Percentiles rank a stretch among this genome's conserved stretches.
These are phyloP conservation scores for Annulohypoxylon truncatum DNA, from an alignment of 2,329 filamentous ascomycete species.

Conservation along the genomic window DNA sequence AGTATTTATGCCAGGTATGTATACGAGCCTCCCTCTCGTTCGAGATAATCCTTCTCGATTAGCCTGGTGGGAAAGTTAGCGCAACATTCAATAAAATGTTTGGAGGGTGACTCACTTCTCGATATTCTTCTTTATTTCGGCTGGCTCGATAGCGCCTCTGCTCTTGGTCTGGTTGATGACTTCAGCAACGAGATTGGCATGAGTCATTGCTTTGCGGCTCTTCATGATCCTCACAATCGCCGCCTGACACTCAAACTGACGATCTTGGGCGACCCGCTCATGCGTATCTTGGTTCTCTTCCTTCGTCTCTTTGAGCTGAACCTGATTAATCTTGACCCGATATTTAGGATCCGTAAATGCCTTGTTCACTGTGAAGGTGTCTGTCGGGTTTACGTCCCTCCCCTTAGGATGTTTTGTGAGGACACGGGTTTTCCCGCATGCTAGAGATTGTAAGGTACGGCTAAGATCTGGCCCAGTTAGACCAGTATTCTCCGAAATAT, in stretches of 20 bases:
- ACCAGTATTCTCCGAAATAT: slow-evolving; percentile 79
- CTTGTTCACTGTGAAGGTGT: slow-evolving; percentile 86
- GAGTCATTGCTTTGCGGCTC: slow-evolving; percentile 85
- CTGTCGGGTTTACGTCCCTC: slow-evolving; percentile 79
- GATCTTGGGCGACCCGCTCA: slow-evolving; percentile 86
- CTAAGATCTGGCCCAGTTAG: slow-evolving; percentile 82
- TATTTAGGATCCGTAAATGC: slow-evolving; percentile 83
- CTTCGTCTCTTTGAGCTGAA: slow-evolving; percentile 95
- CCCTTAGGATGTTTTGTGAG: slow-evolving; percentile 87
- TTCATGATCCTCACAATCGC: slow-evolving; percentile 99
- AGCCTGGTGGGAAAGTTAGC: slow-evolving; percentile 65
- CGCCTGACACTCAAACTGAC: slow-evolving; percentile 96
- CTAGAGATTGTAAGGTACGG: slow-evolving; percentile 93
- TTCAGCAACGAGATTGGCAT: slow-evolving; percentile 88
- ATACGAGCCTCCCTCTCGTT: slow-evolving; percentile 78
- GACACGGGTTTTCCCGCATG: slow-evolving; percentile 88
- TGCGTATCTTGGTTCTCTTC: slow-evolving; percentile 96
- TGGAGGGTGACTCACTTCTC: slow-evolving; percentile 76
- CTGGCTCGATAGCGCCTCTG: slow-evolving; percentile 84
- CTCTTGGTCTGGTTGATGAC: slow-evolving; percentile 91
- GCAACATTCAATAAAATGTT: neutral
- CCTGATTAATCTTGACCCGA: slow-evolving; percentile 98
- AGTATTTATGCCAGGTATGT: slow-evolving; percentile 72
- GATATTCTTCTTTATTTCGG: slow-evolving; percentile 96
- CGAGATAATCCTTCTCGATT: slow-evolving; percentile 94